phyloP scores from a whole-genome alignment of 2,329 filamentous ascomycete genomes.

The Penicillium sp. region DNA sequence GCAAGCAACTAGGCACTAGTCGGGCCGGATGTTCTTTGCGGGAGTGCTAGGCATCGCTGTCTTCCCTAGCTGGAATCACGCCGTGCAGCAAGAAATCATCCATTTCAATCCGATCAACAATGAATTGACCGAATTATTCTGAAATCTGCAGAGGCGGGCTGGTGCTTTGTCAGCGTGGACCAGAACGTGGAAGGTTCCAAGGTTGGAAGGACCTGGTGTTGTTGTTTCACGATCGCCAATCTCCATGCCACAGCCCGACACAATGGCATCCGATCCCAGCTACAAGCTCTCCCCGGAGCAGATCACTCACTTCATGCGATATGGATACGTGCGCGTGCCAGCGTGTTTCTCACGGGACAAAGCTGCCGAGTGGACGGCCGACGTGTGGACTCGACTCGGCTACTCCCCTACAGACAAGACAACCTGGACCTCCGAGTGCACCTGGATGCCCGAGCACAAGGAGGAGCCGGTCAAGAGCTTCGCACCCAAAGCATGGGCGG shows the following conservation, averaged over 20 bases:
- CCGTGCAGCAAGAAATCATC: too few relatives aligned
- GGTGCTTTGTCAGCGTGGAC: conserved; percentile 5
- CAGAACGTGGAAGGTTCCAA: too few relatives aligned
- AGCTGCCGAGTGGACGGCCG: conserved; percentile 48
- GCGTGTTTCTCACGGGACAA: conserved; percentile 52
- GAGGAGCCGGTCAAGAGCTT: conserved; percentile 55
- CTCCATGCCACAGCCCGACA: not conserved
- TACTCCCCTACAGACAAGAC: conserved; percentile 62
- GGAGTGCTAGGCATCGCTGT: too few relatives aligned
- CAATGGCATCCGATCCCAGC: not conserved
- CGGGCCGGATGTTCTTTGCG: too few relatives aligned
- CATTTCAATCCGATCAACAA: too few relatives aligned
- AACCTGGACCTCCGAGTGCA: conserved; percentile 62
- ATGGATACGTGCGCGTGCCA: conserved; percentile 56
- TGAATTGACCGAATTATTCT: too few relatives aligned
- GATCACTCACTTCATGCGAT: conserved; percentile 53
- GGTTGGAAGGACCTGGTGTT: too few relatives aligned
- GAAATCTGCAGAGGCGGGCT: not conserved
- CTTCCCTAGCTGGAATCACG: too few relatives aligned
- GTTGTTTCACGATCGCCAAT: conserved; percentile 1
- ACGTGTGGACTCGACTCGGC: conserved; percentile 63
- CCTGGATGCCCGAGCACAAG: conserved; percentile 63
- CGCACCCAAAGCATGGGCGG: conserved; percentile 64
- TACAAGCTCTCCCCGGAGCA: conserved; percentile 46
- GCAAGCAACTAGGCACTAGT: too few relatives aligned